Percentiles rank a stretch among this genome's conserved stretches.
Evolutionary conservation across 441 rosid genomes (phyloP).

Genomic region (Melastoma candidum): DNA sequence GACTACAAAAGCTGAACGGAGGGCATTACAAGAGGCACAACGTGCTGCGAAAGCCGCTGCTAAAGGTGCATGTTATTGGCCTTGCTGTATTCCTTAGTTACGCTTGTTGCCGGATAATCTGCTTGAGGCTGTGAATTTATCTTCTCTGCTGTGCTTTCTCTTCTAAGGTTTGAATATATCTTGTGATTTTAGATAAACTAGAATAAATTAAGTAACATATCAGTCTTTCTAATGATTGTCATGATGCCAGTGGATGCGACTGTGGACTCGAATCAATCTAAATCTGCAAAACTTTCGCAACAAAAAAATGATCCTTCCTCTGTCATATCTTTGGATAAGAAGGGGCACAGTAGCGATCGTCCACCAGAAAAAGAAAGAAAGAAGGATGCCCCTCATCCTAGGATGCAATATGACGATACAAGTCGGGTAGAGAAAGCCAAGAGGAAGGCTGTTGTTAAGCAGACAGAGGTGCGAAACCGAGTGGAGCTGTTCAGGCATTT

Average conservation of each 20-base stretch:
- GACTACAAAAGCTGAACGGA: conserved; percentile 23
- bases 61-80: conserved; percentile 26
- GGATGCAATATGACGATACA: conserved; percentile 87
- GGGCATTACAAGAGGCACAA: conserved; percentile 24
- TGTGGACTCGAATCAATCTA: conserved; percentile 31
- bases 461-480: conserved; percentile 17
- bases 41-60: conserved; percentile 28
- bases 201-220: too few species aligned
- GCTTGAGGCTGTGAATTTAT: neutral
- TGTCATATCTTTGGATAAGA: conserved; percentile 16
- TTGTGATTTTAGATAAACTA: too few species aligned
- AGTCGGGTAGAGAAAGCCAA: conserved; percentile 25
- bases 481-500: conserved; percentile 20
- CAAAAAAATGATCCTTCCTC: conserved; percentile 45
- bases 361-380: conserved; percentile 17
- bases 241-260: too few species aligned
- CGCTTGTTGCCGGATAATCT: neutral
- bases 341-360: conserved; percentile 14
- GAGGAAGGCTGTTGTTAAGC: conserved; percentile 20
- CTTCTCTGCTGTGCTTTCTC: neutral
- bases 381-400: conserved; percentile 73
- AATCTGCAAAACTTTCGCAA: conserved; percentile 42
- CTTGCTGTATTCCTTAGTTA: neutral
- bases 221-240: too few species aligned
- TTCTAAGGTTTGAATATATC: too few species aligned